Percentiles rank a stretch among this genome's conserved stretches.
Conservation (phyloP, 352 stramenopile genomes). For the Phytophthora pistaciae region DNA sequence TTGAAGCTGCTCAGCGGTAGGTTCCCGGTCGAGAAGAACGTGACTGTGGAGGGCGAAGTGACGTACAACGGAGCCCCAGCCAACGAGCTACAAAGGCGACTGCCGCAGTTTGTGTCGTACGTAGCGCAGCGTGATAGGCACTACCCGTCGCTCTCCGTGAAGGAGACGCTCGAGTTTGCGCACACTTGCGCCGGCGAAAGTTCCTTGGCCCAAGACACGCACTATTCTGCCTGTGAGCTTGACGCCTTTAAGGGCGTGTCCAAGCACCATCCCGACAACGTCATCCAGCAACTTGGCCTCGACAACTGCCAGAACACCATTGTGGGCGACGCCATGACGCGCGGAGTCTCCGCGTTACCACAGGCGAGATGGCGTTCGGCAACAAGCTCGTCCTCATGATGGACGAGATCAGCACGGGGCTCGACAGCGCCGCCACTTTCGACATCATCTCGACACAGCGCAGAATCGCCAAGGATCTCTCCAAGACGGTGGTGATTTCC, state of each 20-base stretch:
- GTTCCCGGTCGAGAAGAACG: neutral
- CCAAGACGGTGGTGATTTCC: neutral
- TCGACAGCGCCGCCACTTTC: slow-evolving; percentile 38
- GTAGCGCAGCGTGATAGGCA: neutral
- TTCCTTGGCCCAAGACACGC: too few relatives aligned
- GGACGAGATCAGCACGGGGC: slow-evolving; percentile 27
- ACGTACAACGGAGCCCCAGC: neutral
- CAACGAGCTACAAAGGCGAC: neutral
- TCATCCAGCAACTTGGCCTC: too few relatives aligned
- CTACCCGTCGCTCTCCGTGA: neutral
- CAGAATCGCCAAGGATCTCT: neutral
- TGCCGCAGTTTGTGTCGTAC: neutral
- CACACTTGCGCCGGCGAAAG: too few relatives aligned
- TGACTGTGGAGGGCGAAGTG: neutral
- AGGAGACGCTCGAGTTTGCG: too few relatives aligned
- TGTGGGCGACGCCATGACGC: neutral
- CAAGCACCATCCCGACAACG: too few relatives aligned
- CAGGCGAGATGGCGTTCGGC: slow-evolving; percentile 87
- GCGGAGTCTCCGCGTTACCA: slow-evolving; percentile 57
- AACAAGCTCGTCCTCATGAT: slow-evolving; percentile 32
- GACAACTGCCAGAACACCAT: neutral
- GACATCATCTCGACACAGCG: slow-evolving; percentile 45
- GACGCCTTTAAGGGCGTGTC: too few relatives aligned
- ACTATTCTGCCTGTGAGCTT: too few relatives aligned
- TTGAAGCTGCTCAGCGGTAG: neutral